phyloP scores from a whole-genome alignment of 805 yeast species.

The Pichia manshurica region DNA sequence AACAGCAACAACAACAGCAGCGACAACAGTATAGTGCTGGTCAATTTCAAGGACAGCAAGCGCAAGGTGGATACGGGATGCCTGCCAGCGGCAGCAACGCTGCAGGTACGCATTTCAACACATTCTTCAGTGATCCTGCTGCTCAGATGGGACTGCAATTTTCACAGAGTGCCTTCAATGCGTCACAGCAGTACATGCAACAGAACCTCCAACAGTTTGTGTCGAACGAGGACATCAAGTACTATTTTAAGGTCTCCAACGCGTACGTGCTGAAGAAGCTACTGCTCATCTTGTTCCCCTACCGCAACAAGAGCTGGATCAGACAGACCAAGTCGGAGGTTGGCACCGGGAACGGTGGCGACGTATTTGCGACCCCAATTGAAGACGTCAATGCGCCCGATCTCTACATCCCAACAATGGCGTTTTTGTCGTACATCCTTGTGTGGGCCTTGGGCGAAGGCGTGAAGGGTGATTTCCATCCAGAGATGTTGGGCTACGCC shows the following conservation, averaged over 20 bases:
- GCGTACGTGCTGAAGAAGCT: slow-evolving; percentile 75
- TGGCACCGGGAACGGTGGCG: slow-evolving; percentile 8
- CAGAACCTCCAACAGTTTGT: slow-evolving; percentile 56
- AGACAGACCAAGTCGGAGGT: slow-evolving; percentile 40
- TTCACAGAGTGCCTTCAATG: slow-evolving; percentile 77
- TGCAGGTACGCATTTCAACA: slow-evolving; percentile 24
- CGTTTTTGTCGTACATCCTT: slow-evolving; percentile 79
- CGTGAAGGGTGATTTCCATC: slow-evolving; percentile 83
- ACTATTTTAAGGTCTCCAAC: slow-evolving; percentile 89
- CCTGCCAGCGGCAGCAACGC: slow-evolving; percentile 11
- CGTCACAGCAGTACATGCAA: slow-evolving; percentile 74
- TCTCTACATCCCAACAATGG: slow-evolving; percentile 92
- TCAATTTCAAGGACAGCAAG: slow-evolving; percentile 19
- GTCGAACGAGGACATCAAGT: slow-evolving; percentile 56
- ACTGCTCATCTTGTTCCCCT: slow-evolving; percentile 75
- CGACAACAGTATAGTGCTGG: slow-evolving; percentile 18
- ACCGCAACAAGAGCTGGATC: slow-evolving; percentile 77
- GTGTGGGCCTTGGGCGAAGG: slow-evolving; percentile 84
- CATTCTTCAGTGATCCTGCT: slow-evolving; percentile 68
- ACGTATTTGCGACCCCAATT: slow-evolving; percentile 64
- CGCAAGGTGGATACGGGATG: slow-evolving; percentile 12
- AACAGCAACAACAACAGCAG: slow-evolving; percentile 19
- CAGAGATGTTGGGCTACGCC: slow-evolving; percentile 82
- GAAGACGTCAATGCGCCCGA: slow-evolving; percentile 95
- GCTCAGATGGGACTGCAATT: slow-evolving; percentile 82